Evolutionary conservation across 2,329 filamentous ascomycete species (phyloP).

Genomic region (Venturia effusa): DNA sequence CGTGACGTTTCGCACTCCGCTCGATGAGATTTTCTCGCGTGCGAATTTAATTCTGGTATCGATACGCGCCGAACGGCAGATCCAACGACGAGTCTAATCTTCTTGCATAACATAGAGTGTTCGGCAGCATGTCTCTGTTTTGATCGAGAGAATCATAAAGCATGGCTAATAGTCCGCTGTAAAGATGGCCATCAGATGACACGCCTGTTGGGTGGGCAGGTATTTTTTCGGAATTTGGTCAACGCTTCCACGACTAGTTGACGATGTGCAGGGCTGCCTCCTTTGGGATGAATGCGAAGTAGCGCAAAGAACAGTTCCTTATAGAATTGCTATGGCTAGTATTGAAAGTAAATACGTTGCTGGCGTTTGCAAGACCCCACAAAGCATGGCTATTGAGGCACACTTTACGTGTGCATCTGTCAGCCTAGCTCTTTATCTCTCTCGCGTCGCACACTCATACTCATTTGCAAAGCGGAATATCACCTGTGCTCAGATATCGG

Average conservation of each 20-base stretch:
- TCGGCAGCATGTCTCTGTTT: neutral
- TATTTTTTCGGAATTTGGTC: neutral
- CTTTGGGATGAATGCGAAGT: neutral
- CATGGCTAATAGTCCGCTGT: neutral
- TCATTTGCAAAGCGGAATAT: neutral
- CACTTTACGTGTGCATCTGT: neutral
- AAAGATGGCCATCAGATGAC: neutral
- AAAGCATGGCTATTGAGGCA: neutral
- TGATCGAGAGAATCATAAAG: neutral
- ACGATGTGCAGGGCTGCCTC: neutral
- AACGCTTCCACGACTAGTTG: neutral
- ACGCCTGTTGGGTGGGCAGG: neutral
- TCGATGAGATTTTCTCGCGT: neutral
- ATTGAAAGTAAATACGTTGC: neutral
- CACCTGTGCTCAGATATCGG: neutral
- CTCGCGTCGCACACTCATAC: neutral
- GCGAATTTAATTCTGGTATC: neutral
- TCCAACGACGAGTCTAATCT: neutral
- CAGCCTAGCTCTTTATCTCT: neutral
- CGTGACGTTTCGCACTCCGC: neutral
- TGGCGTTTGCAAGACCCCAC: neutral
- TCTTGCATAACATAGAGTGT: neutral
- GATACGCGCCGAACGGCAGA: neutral
- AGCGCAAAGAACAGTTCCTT: neutral
- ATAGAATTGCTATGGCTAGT: neutral